Percentiles rank a stretch among this genome's conserved stretches.
Evolutionary conservation across 1,284 basidiomycete species (phyloP).

Genomic region (Thelephora terrestris): DNA sequence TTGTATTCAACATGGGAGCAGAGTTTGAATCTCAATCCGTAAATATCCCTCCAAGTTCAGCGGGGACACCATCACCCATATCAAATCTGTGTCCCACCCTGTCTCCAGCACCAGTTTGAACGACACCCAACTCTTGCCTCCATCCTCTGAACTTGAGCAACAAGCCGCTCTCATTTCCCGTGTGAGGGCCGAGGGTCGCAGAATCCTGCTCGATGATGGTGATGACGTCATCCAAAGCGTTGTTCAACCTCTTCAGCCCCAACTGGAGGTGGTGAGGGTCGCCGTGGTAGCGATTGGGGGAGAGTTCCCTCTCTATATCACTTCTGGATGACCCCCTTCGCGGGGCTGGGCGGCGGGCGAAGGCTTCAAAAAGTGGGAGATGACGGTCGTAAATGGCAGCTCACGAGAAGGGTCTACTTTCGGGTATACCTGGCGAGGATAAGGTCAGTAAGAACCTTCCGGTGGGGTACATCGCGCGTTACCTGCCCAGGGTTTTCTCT

Average conservation of each 20-base stretch:
- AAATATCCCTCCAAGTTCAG: constrained; percentile 21
- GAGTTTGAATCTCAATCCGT: constrained; percentile 15
- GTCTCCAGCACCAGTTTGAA: constrained; percentile 19
- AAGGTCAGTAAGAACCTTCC: background rate
- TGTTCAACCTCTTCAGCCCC: constrained; percentile 28
- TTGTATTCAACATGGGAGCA: no score
- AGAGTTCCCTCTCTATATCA: background rate
- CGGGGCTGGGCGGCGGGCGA: no score
- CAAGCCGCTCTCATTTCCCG: constrained; percentile 22
- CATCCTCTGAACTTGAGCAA: constrained; percentile 26
- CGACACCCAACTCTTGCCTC: constrained; percentile 26
- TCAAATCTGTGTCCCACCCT: constrained; percentile 13
- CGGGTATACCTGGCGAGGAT: background rate
- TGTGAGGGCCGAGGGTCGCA: constrained; percentile 19
- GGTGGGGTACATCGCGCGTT: background rate
- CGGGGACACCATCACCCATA: constrained; percentile 8
- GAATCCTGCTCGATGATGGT: constrained; percentile 27
- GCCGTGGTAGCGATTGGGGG: constrained; percentile 10
- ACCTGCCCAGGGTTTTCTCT: background rate
- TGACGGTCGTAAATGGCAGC: no score
- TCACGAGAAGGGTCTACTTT: background rate
- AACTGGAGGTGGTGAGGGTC: constrained; percentile 31
- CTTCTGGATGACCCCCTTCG: background rate
- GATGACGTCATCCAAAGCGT: constrained; percentile 28
- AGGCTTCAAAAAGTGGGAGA: no score